Conservation (phyloP, 352 stramenopile genomes). For the Saprolegnia parasitica region DNA sequence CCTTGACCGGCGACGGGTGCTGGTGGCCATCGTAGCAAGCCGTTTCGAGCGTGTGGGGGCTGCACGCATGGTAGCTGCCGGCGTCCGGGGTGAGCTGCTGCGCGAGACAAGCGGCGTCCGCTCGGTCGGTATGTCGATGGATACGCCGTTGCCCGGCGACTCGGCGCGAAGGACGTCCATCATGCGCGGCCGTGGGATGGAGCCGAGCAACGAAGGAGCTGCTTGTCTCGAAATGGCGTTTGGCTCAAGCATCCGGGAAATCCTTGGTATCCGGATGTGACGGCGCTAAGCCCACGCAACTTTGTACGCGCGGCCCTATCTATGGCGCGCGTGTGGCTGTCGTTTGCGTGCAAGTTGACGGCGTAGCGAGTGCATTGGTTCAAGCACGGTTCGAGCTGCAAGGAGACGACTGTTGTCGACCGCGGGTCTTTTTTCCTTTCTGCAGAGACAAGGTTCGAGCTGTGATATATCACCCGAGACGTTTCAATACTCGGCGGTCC, state of each 20-base stretch:
- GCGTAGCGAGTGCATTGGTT: too few species aligned
- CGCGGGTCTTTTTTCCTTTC: too few species aligned
- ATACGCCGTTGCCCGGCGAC: not conserved
- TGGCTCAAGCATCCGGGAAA: constrained; percentile 10
- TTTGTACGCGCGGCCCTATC: not conserved
- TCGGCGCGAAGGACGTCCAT: not conserved
- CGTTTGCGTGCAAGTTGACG: too few species aligned
- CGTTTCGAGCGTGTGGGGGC: not conserved
- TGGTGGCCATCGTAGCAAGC: not conserved
- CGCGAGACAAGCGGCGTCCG: not conserved
- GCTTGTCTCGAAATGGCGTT: not conserved
- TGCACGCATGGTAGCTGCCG: constrained; percentile 21
- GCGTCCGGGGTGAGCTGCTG: not conserved
- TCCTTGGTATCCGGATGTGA: not conserved
- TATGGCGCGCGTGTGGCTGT: too few species aligned
- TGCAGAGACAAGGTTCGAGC: too few species aligned
- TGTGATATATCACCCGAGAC: too few species aligned
- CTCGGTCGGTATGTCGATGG: constrained; percentile 5
- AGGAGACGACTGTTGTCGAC: too few species aligned
- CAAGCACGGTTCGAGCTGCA: too few species aligned
- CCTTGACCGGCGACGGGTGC: not conserved
- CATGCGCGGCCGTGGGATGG: not conserved
- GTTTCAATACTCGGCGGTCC: too few species aligned
- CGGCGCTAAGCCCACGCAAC: not conserved
- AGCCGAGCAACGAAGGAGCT: not conserved